Evolutionary conservation across 129 eudicot genomes (phyloP), one percentile per base, ranked within the genome.

Genomic region (Cynara cardunculus): DNA sequence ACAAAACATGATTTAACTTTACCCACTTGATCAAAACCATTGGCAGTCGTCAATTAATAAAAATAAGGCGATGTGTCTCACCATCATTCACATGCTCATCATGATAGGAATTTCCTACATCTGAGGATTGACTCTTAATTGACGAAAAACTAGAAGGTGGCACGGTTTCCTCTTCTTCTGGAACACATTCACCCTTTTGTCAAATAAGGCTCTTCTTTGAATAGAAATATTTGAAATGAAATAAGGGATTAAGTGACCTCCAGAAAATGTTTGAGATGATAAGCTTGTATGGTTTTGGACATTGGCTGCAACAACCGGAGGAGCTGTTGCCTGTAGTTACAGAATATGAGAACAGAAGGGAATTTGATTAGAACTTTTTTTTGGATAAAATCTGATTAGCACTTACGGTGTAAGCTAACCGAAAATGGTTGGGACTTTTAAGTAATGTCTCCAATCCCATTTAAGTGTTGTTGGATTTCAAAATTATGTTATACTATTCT

Each of bases 1-100:
- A 46, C 32, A 1, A 26, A 21, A 14, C 35, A 24, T 25, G 44
- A 49, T 66, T 73, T 53, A 25, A 0, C 53, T 25, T 7, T 24
- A 19, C 53, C 26, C 61, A 62, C 80, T 71, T 44, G 7, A 18
- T 66, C 37, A 56, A 13, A 69, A 30, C 26, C 7, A 28, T 24
- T 34, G 82, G 73, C 46, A 37, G 13, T 64, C 70, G 11, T 35
- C 19, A 9, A 62, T 61, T 27, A 70, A 30, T 11, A 30, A 25
- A 32, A 39, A 25, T 5, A 13, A 56, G 71, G 59, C 28, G 22
- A 74, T 74, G 69, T 11, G 69, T 7, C 85, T 81, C 78, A 93
- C 97, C 89, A 64, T 88, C 88, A 25, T 84, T 61, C 75, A 86
- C 94, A 35, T 69, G 73, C 68, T 81, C 92, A 73, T 86, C 88